Conservation (phyloP, 345 rosid species). For the Bruguiera sexangula region DNA sequence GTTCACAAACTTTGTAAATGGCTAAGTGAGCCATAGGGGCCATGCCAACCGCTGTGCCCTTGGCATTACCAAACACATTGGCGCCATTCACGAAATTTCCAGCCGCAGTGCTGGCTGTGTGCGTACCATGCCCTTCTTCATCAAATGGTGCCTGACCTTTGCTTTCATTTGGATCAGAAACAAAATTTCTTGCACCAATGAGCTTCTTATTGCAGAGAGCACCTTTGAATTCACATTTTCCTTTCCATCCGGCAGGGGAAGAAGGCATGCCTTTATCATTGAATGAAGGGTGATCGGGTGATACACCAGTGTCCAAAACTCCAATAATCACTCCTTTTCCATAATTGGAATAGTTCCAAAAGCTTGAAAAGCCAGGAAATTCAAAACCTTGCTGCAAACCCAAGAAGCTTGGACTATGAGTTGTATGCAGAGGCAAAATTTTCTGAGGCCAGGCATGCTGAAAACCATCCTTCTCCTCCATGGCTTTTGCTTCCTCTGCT, state of each 20-base stretch:
- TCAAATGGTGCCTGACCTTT: constrained; percentile 8
- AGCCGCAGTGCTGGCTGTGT: constrained; percentile 32
- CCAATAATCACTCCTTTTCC: constrained; percentile 27
- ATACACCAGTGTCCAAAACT: constrained; percentile 23
- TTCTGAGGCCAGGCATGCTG: constrained; percentile 34
- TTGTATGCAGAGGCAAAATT: constrained; percentile 22
- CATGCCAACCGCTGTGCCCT: constrained; percentile 67
- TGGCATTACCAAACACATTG: constrained; percentile 34
- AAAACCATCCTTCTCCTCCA: constrained; percentile 40
- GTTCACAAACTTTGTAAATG: constrained; percentile 60
- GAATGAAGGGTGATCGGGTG: constrained; percentile 29
- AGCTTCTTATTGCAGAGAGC: constrained; percentile 25
- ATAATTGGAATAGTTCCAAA: constrained; percentile 10
- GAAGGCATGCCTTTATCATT: constrained; percentile 19
- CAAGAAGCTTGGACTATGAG: constrained; percentile 26
- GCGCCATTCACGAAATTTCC: constrained; percentile 42
- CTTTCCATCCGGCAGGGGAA: constrained; percentile 29
- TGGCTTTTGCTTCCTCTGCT: constrained; percentile 37
- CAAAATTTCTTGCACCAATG: constrained; percentile 26
- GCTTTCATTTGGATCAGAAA: neutral
- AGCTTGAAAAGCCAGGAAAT: constrained; percentile 8
- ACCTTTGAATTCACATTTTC: constrained; percentile 27
- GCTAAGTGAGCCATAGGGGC: constrained; percentile 58
- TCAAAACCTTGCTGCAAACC: constrained; percentile 19
- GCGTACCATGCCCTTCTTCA: constrained; percentile 27